phyloP scores from a whole-genome alignment of 345 rosid genomes.

The Hirschfeldia incana region DNA sequence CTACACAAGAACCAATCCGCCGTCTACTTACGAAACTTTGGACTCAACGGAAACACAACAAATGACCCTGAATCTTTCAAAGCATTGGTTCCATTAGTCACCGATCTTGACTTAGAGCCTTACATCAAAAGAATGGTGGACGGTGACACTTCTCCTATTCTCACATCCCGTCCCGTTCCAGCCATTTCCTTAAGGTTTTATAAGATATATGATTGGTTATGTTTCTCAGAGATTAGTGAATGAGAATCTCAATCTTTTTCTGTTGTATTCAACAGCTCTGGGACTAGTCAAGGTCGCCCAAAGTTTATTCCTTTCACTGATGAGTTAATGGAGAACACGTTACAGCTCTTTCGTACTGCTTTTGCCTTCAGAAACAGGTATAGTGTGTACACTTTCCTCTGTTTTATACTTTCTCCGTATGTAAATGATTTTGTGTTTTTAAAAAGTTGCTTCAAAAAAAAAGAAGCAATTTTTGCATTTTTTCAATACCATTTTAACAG shows the following conservation, averaged over 20 bases:
- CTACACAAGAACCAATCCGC: slow-evolving; percentile 70
- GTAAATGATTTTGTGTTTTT: too few species aligned
- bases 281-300: slow-evolving; percentile 89
- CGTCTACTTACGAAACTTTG: slow-evolving; percentile 65
- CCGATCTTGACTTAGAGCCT: slow-evolving; percentile 72
- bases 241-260: background rate
- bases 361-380: slow-evolving; percentile 91
- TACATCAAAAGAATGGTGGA: slow-evolving; percentile 67
- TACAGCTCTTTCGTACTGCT: slow-evolving; percentile 82
- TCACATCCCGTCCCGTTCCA: slow-evolving; percentile 71
- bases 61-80: slow-evolving; percentile 70
- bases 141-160: slow-evolving; percentile 68
- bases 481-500: too few species aligned
- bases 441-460: too few species aligned
- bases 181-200: slow-evolving; percentile 74
- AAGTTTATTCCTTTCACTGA: slow-evolving; percentile 86
- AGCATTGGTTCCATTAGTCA: slow-evolving; percentile 67
- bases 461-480: too few species aligned
- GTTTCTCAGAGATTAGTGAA: slow-evolving; percentile 1
- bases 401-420: background rate
- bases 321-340: slow-evolving; percentile 69
- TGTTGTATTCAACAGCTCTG: slow-evolving; percentile 60
- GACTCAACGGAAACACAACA: slow-evolving; percentile 62
- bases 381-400: background rate
- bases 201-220: background rate